phyloP scores from a whole-genome alignment of 768 basidiomycete species.

The Phylloporus sp. region DNA sequence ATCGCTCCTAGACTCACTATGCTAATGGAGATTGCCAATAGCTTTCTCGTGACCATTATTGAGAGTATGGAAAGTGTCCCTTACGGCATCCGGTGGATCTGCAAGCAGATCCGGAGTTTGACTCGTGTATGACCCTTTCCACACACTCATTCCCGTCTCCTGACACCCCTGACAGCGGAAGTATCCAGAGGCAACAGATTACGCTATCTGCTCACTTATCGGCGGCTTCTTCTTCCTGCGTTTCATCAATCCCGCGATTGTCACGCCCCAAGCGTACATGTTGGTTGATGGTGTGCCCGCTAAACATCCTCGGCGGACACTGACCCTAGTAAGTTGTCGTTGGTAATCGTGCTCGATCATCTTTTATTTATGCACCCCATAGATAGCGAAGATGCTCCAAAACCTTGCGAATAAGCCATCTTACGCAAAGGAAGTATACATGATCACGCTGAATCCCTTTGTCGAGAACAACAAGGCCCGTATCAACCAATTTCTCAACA shows the following conservation, averaged over 20 bases:
- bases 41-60: constrained; percentile 95
- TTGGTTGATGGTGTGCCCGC: constrained; percentile 96
- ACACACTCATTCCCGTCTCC: constrained; percentile 1
- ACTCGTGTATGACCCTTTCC: constrained; percentile 64
- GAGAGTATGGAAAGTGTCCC: constrained; percentile 98
- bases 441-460: constrained; percentile 98
- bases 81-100: constrained; percentile 99
- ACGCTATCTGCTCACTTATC: constrained; percentile 96
- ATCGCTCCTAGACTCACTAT: constrained; percentile 95
- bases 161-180: constrained; percentile 62
- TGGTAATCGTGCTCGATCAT: neutral
- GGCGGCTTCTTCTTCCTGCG: constrained; percentile 99
- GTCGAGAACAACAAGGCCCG: constrained; percentile 98
- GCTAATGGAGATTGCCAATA: constrained; percentile 99
- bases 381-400: constrained; percentile 99
- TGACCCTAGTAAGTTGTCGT: constrained; percentile 69
- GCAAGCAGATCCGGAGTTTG: constrained; percentile 97
- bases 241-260: constrained; percentile 99
- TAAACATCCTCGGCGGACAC: constrained; percentile 93
- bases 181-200: constrained; percentile 98
- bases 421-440: constrained; percentile 96
- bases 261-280: constrained; percentile 99
- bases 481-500: constrained; percentile 96
- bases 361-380: constrained; percentile 3
- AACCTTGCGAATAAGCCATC: constrained; percentile 99